Conservation (phyloP, 1,284 basidiomycete genomes). For the Tetrapyrgos nigripes region DNA sequence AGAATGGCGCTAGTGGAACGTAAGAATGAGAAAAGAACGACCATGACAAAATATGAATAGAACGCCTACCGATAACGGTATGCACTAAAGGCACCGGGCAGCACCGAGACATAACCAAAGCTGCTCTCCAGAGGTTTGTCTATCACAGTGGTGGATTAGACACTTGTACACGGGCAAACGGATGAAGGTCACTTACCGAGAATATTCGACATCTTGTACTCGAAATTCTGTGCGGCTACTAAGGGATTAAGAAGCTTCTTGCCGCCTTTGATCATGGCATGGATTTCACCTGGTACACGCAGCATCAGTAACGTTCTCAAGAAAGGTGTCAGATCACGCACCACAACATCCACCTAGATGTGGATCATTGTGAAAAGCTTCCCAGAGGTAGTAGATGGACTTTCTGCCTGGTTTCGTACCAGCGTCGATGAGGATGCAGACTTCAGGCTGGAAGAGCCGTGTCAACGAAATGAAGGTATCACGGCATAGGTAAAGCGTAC, state of each 20-base stretch:
- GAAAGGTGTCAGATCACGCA: slow-evolving; percentile 45
- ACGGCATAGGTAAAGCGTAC: slow-evolving; percentile 37
- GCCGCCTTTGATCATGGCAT: slow-evolving; percentile 93
- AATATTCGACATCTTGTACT: slow-evolving; percentile 98
- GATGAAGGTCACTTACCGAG: slow-evolving; percentile 58
- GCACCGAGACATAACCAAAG: slow-evolving; percentile 94
- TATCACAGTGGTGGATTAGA: slow-evolving; percentile 39
- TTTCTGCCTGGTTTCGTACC: slow-evolving; percentile 97
- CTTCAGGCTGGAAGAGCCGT: slow-evolving; percentile 68
- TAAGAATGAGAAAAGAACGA: neutral
- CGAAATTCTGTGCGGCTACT: slow-evolving; percentile 96
- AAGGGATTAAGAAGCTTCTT: slow-evolving; percentile 93
- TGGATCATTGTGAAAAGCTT: slow-evolving; percentile 82
- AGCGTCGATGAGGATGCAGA: slow-evolving; percentile 90
- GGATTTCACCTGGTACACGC: slow-evolving; percentile 86
- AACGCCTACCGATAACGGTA: slow-evolving; percentile 77
- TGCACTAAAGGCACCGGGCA: slow-evolving; percentile 96
- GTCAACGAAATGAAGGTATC: slow-evolving; percentile 32
- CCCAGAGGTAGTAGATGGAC: slow-evolving; percentile 97
- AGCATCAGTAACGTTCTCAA: neutral
- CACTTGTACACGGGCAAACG: slow-evolving; percentile 61
- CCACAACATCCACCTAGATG: slow-evolving; percentile 57
- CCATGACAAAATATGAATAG: neutral
- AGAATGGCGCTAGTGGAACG: slow-evolving; percentile 66
- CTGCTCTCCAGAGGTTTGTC: slow-evolving; percentile 94